Conservation (phyloP, 306 rosid genomes). For the Erythrophleum fordii region DNA sequence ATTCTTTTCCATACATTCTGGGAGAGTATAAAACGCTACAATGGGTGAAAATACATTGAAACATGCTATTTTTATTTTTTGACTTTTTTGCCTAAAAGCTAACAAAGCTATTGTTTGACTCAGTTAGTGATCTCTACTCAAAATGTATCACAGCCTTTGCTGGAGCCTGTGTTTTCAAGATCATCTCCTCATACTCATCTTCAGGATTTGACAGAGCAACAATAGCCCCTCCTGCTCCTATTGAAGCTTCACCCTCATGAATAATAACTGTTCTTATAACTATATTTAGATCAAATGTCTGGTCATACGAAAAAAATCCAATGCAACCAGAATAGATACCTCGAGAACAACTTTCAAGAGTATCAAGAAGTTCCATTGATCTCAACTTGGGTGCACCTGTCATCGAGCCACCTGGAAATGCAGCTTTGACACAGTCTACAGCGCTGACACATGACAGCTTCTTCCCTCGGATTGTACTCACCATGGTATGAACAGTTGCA, state of each 20-base stretch:
- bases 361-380: conserved; percentile 93
- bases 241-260: conserved; percentile 87
- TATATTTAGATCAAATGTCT: conserved; percentile 93
- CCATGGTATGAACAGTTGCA: conserved; percentile 97
- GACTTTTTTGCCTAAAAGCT: background rate
- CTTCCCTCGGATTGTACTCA: conserved; percentile 87
- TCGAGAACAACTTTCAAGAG: conserved; percentile 77
- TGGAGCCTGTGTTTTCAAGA: conserved; percentile 85
- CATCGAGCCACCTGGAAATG: conserved; percentile 99
- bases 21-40: conserved; percentile 19
- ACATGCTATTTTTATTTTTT: background rate
- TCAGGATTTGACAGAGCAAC: conserved; percentile 85
- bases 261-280: conserved; percentile 89
- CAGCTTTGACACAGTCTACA: conserved; percentile 85
- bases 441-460: conserved; percentile 63
- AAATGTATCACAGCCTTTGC: conserved; percentile 69
- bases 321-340: conserved; percentile 96
- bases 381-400: conserved; percentile 98
- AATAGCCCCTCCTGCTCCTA: conserved; percentile 99
- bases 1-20: conserved; percentile 13
- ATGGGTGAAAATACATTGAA: background rate
- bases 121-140: conserved; percentile 41
- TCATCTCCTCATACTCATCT: conserved; percentile 93
- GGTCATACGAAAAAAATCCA: conserved; percentile 90
- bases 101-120: conserved; percentile 6